Conservation (phyloP, 768 basidiomycete species). For the Leccinum sublutescens region DNA sequence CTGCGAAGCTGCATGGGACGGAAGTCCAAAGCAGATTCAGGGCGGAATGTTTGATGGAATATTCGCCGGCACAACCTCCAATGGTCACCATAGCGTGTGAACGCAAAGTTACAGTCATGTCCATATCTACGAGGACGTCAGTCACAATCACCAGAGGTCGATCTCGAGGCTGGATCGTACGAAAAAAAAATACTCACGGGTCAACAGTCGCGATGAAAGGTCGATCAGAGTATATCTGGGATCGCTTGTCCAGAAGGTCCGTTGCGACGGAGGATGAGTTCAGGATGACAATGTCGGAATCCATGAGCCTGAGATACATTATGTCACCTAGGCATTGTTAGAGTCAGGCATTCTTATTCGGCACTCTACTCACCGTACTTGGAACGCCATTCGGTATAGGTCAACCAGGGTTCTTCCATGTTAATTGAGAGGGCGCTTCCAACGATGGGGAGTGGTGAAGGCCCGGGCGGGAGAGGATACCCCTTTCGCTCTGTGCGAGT, state of each 20-base stretch:
- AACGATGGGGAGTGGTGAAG: conserved; percentile 1
- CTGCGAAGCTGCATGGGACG: conserved; percentile 6
- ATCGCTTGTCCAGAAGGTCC: conserved; percentile 46
- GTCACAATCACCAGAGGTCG: neutral
- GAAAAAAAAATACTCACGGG: neutral
- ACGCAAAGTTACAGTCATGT: conserved; percentile 1
- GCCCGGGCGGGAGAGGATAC: conserved; percentile 12
- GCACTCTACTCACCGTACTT: conserved; percentile 5
- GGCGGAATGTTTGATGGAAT: conserved; percentile 1
- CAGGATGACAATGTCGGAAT: conserved; percentile 42
- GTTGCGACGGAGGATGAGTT: conserved; percentile 40
- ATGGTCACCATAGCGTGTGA: conserved; percentile 5
- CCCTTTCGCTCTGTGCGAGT: conserved; percentile 1
- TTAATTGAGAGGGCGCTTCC: conserved; percentile 2
- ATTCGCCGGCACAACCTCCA: conserved; percentile 3
- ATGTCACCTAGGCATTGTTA: conserved; percentile 34
- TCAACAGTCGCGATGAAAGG: conserved; percentile 9
- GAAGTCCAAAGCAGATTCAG: neutral
- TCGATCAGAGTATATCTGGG: conserved; percentile 41
- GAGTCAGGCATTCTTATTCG: neutral
- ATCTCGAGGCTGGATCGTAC: neutral
- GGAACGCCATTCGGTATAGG: conserved; percentile 8
- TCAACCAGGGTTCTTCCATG: conserved; percentile 5
- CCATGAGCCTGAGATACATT: conserved; percentile 46
- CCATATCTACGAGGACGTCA: conserved; percentile 5